phyloP scores from a whole-genome alignment of 768 basidiomycete genomes.

The Russula sp. region DNA sequence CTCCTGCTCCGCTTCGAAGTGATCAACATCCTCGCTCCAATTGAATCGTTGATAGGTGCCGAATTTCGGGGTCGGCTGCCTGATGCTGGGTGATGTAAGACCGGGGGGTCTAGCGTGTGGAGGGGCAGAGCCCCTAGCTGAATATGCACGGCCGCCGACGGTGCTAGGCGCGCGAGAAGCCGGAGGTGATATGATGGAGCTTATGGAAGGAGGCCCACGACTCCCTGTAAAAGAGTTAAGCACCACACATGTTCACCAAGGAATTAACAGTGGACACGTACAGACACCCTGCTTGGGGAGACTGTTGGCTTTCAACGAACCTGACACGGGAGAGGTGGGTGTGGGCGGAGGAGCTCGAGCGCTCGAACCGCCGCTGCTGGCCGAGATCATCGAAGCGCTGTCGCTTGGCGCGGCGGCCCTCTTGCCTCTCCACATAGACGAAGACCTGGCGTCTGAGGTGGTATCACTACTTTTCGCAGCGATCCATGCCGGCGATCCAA shows the following conservation, averaged over 20 bases:
- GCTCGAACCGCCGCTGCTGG: neutral
- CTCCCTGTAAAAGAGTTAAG: neutral
- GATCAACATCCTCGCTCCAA: slow-evolving; percentile 11
- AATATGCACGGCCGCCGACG: neutral
- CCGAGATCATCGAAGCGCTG: neutral
- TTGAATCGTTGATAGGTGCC: neutral
- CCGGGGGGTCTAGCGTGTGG: neutral
- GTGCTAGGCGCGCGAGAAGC: neutral
- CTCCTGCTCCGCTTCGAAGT: neutral
- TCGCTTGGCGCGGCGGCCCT: neutral
- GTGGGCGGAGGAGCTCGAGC: neutral
- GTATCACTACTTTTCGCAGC: neutral
- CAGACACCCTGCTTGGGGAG: neutral
- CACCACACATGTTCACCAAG: neutral
- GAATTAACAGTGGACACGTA: neutral
- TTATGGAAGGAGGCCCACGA: neutral
- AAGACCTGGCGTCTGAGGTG: neutral
- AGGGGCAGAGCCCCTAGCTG: neutral
- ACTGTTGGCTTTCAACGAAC: neutral
- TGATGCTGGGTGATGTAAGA: neutral
- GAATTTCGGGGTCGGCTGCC: neutral
- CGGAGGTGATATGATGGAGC: neutral
- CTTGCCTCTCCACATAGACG: neutral
- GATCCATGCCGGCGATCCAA: slow-evolving; percentile 22
- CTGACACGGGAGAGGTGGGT: neutral